These are phyloP conservation scores for Oropetium thomaeum DNA, from an alignment of 176 grass and related monocot genomes.

Conservation along the genomic window DNA sequence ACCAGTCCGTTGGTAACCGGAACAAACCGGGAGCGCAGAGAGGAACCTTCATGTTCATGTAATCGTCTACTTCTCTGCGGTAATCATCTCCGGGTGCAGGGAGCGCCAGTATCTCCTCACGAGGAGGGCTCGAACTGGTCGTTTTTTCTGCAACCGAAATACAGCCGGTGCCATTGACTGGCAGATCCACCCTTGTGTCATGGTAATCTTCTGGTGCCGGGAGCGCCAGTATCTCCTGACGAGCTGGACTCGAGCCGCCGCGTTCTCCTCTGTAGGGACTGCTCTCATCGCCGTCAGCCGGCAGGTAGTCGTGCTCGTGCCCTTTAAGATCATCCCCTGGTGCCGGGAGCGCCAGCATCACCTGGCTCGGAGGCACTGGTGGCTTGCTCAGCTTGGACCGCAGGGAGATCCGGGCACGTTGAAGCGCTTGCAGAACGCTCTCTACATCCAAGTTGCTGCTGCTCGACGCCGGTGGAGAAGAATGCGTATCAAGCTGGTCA, in stretches of 20 bases:
- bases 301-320: constrained; percentile 13
- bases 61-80: neutral
- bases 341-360: constrained; percentile 46
- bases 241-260: constrained; percentile 15
- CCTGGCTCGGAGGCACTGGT: constrained; percentile 43
- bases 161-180: neutral
- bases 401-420: constrained; percentile 64
- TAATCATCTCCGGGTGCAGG: constrained; percentile 23
- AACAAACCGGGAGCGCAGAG: constrained; percentile 51
- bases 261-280: constrained; percentile 23
- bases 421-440: constrained; percentile 67
- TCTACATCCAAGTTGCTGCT: constrained; percentile 27
- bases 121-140: neutral
- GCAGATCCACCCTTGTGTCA: constrained; percentile 12
- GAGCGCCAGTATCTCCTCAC: constrained; percentile 43
- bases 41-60: constrained; percentile 54
- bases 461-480: constrained; percentile 19
- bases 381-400: constrained; percentile 44
- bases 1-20: constrained; percentile 68
- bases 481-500: constrained; percentile 21
- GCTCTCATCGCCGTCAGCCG: neutral
- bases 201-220: constrained; percentile 35
- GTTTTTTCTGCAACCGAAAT: constrained; percentile 3
- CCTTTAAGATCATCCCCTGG: constrained; percentile 26
- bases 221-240: constrained; percentile 44